phyloP scores from a whole-genome alignment of 2,329 filamentous ascomycete genomes.

The Aureobasidium sp. region DNA sequence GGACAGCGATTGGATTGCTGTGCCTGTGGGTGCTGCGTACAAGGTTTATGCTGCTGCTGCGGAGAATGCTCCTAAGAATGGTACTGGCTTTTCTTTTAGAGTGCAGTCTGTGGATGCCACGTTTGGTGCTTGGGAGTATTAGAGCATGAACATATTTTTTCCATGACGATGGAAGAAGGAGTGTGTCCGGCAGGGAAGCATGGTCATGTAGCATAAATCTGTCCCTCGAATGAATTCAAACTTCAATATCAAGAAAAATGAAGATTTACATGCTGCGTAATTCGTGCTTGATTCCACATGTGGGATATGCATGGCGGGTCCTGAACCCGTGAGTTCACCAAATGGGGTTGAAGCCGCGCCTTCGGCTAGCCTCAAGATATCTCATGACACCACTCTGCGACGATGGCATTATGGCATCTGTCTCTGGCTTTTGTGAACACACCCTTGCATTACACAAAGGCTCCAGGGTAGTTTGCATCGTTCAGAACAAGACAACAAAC shows the following conservation, averaged over 20 bases:
- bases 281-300: no score
- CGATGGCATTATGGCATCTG: no score
- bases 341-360: neutral
- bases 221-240: no score
- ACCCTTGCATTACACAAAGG: no score
- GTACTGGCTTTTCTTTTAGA: slow-evolving; percentile 16
- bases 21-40: slow-evolving; percentile 8
- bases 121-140: slow-evolving; percentile 13
- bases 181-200: neutral
- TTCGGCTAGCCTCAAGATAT: neutral
- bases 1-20: slow-evolving; percentile 14
- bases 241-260: no score
- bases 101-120: slow-evolving; percentile 21
- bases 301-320: neutral
- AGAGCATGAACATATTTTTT: neutral
- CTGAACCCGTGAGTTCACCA: neutral
- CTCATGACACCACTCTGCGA: no score
- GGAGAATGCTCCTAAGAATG: neutral
- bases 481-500: no score
- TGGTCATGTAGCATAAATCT: neutral
- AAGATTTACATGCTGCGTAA: no score
- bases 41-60: slow-evolving; percentile 15
- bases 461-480: no score
- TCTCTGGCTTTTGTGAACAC: no score
- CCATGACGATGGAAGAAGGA: neutral